Conservation (phyloP, 805 yeast species). For the Lipomyces starkeyi region DNA sequence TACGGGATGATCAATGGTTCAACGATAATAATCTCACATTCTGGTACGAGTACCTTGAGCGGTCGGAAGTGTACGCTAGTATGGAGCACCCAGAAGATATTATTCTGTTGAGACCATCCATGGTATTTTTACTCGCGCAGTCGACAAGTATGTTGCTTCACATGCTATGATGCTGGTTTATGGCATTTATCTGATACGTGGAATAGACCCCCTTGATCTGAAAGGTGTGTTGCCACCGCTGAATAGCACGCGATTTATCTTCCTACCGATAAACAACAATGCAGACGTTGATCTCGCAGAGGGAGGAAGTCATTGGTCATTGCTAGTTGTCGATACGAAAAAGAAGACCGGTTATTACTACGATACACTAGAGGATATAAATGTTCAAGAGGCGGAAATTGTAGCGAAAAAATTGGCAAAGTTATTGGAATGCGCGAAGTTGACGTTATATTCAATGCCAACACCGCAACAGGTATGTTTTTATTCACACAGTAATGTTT, state of each 20-base stretch:
- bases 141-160: slow-evolving; percentile 23
- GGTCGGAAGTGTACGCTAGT: slow-evolving; percentile 33
- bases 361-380: slow-evolving; percentile 62
- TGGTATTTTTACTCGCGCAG: slow-evolving; percentile 65
- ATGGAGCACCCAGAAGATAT: slow-evolving; percentile 14
- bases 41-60: slow-evolving; percentile 62
- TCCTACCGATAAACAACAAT: slow-evolving; percentile 71
- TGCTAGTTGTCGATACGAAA: slow-evolving; percentile 58
- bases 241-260: slow-evolving; percentile 56
- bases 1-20: slow-evolving; percentile 73
- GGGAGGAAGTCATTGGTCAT: slow-evolving; percentile 80
- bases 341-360: slow-evolving; percentile 59
- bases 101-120: slow-evolving; percentile 60
- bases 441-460: slow-evolving; percentile 16
- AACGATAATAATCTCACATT: slow-evolving; percentile 72
- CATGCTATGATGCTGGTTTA: neutral
- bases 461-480: slow-evolving; percentile 32
- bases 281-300: slow-evolving; percentile 63
- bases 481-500: neutral
- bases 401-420: slow-evolving; percentile 46
- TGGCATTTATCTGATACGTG: neutral
- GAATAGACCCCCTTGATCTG: slow-evolving; percentile 48
- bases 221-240: slow-evolving; percentile 56
- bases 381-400: slow-evolving; percentile 48
- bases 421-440: slow-evolving; percentile 24